These are phyloP conservation scores for Avena atlantica DNA, from an alignment of 176 grass and related monocot genomes.

Conservation along the genomic window DNA sequence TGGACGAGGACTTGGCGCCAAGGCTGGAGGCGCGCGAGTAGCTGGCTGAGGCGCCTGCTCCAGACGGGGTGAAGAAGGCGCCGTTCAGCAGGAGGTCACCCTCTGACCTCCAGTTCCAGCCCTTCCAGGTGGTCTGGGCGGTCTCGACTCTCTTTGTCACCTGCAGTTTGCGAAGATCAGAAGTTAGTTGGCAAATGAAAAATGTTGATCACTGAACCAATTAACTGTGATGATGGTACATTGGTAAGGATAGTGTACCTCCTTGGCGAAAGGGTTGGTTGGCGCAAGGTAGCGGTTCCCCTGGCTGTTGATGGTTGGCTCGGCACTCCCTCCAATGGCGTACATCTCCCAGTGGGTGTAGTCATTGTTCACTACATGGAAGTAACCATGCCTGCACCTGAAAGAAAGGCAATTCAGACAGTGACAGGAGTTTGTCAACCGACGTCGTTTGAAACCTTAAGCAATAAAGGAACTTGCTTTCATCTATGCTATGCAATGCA, in stretches of 20 bases:
- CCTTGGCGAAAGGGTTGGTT: slow-evolving; percentile 58
- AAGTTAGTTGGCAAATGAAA: neutral
- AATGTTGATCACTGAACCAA: neutral
- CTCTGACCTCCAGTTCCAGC: slow-evolving; percentile 95
- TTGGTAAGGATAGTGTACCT: slow-evolving; percentile 24
- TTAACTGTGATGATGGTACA: too few relatives aligned
- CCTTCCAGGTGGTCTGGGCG: slow-evolving; percentile 50
- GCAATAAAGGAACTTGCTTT: neutral
- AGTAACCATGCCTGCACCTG: slow-evolving; percentile 75
- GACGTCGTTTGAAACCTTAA: neutral
- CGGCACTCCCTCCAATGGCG: slow-evolving; percentile 64
- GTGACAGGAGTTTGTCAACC: neutral
- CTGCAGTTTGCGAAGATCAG: slow-evolving; percentile 28
- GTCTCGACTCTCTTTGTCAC: slow-evolving; percentile 85
- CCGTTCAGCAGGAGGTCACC: slow-evolving; percentile 81
- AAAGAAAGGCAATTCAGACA: neutral
- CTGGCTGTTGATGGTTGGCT: slow-evolving; percentile 76
- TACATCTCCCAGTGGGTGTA: slow-evolving; percentile 85
- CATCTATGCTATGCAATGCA: neutral
- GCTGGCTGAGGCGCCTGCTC: slow-evolving; percentile 74
- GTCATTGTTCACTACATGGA: slow-evolving; percentile 81
- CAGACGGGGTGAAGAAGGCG: slow-evolving; percentile 83
- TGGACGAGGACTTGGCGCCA: slow-evolving; percentile 87
- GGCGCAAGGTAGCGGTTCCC: slow-evolving; percentile 76
- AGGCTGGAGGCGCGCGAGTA: slow-evolving; percentile 86